Percentiles rank a stretch among this genome's conserved stretches.
Conservation (phyloP, 1,284 basidiomycete species). For the Rhodotorula sp. region DNA sequence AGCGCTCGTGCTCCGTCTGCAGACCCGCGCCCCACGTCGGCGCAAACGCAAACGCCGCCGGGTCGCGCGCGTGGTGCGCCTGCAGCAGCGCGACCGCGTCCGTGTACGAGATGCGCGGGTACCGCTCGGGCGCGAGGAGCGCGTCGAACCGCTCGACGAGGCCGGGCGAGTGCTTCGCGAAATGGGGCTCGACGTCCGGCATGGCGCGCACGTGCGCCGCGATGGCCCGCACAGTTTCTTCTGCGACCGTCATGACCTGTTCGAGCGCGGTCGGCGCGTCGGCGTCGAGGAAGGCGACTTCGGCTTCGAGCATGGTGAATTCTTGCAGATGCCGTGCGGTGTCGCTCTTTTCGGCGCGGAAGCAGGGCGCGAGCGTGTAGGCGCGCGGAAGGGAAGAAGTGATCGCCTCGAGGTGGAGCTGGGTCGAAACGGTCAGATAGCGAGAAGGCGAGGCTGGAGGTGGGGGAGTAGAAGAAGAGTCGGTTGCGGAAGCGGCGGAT, state of each 20-base stretch:
- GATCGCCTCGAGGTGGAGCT: slow-evolving; percentile 91
- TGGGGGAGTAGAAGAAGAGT: slow-evolving; percentile 1
- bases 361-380: slow-evolving; percentile 88
- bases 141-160: slow-evolving; percentile 2
- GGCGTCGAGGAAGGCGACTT: slow-evolving; percentile 66
- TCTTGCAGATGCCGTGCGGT: slow-evolving; percentile 93
- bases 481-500: background rate
- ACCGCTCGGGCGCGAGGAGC: slow-evolving; percentile 13
- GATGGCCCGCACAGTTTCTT: slow-evolving; percentile 61
- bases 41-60: slow-evolving; percentile 55
- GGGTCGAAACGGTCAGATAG: slow-evolving; percentile 91
- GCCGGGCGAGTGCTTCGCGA: background rate
- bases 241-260: slow-evolving; percentile 70
- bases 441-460: background rate
- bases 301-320: slow-evolving; percentile 99
- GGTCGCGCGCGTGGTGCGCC: slow-evolving; percentile 44
- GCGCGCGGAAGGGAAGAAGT: slow-evolving; percentile 75
- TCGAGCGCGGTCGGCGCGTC: slow-evolving; percentile 44
- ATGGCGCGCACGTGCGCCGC: slow-evolving; percentile 10
- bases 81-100: slow-evolving; percentile 69
- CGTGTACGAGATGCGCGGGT: slow-evolving; percentile 71
- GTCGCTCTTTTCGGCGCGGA: slow-evolving; percentile 85
- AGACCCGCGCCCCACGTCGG: slow-evolving; percentile 69
- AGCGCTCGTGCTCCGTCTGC: slow-evolving; percentile 89
- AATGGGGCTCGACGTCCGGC: slow-evolving; percentile 12